phyloP scores from a whole-genome alignment of 345 rosid genomes.

The Firmiana major region DNA sequence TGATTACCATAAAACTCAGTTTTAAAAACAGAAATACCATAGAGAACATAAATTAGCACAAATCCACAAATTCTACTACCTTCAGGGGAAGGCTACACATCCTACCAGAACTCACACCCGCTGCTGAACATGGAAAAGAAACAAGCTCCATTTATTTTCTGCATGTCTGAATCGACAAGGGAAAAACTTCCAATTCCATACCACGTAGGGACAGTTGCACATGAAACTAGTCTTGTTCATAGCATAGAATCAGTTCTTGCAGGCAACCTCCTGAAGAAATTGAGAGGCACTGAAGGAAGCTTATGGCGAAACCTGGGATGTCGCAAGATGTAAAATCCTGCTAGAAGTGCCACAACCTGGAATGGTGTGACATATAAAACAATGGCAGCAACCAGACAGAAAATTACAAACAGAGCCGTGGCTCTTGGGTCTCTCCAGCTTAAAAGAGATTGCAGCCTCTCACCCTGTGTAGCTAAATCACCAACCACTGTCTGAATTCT shows the following conservation, averaged over 20 bases:
- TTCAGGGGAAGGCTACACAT: constrained; percentile 36
- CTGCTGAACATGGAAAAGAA: constrained; percentile 15
- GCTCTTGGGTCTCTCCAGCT: constrained; percentile 99
- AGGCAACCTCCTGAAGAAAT: constrained; percentile 91
- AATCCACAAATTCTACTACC: constrained; percentile 46
- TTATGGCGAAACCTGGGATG: constrained; percentile 91
- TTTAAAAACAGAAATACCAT: constrained; percentile 30
- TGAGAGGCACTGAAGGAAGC: constrained; percentile 85
- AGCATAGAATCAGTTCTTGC: constrained; percentile 93
- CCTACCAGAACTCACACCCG: constrained; percentile 22
- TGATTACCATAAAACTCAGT: constrained; percentile 18
- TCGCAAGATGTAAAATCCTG: constrained; percentile 71
- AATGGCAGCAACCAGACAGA: constrained; percentile 77
- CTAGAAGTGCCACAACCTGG: constrained; percentile 70
- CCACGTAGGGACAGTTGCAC: constrained; percentile 8
- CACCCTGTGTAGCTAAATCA: constrained; percentile 94
- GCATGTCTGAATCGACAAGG: constrained; percentile 6
- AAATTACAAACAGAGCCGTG: constrained; percentile 66
- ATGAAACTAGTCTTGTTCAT: constrained; percentile 25
- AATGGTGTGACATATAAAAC: constrained; percentile 83
- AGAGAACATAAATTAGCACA: constrained; percentile 25
- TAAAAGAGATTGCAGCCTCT: constrained; percentile 77
- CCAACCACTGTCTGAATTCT: constrained; percentile 93
- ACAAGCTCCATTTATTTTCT: constrained; percentile 25
- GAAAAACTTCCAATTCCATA: constrained; percentile 13